Conservation (phyloP, 2,329 filamentous ascomycete genomes). For the Claviceps arundinis region DNA sequence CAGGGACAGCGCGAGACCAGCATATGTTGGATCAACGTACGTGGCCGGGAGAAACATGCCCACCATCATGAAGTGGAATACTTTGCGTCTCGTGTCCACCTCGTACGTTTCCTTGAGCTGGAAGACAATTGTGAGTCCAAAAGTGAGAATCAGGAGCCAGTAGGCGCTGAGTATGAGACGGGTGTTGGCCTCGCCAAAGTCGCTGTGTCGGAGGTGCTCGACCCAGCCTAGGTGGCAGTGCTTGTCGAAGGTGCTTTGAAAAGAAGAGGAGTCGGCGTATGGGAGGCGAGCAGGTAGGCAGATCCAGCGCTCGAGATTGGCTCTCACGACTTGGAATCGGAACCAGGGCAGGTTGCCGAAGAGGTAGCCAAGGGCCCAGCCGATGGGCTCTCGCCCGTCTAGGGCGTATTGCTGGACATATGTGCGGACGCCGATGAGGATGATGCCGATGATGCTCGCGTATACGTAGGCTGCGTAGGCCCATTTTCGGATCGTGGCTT, state of each 20-base stretch:
- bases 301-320: constrained; percentile 63
- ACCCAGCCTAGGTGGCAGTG: constrained; percentile 44
- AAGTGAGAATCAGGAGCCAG: constrained; percentile 54
- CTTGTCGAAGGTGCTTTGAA: constrained; percentile 11
- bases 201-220: constrained; percentile 48
- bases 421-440: constrained; percentile 57
- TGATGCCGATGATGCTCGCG: constrained; percentile 46
- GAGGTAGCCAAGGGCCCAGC: constrained; percentile 85
- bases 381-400: constrained; percentile 63
- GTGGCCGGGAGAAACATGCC: constrained; percentile 82
- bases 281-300: constrained; percentile 43
- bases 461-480: constrained; percentile 74
- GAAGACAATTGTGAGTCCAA: constrained; percentile 64
- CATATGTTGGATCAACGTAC: constrained; percentile 76
- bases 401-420: constrained; percentile 59
- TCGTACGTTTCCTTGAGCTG: constrained; percentile 65
- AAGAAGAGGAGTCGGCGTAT: constrained; percentile 8
- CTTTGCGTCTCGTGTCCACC: constrained; percentile 89
- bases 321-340: constrained; percentile 55
- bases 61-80: constrained; percentile 98
- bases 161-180: constrained; percentile 66
- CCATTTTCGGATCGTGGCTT: constrained; percentile 70
- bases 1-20: constrained; percentile 64
- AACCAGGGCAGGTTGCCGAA: constrained; percentile 66
- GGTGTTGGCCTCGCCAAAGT: constrained; percentile 64